Conservation (phyloP, 2,329 filamentous ascomycete genomes). For the Calonectria naviculata region DNA sequence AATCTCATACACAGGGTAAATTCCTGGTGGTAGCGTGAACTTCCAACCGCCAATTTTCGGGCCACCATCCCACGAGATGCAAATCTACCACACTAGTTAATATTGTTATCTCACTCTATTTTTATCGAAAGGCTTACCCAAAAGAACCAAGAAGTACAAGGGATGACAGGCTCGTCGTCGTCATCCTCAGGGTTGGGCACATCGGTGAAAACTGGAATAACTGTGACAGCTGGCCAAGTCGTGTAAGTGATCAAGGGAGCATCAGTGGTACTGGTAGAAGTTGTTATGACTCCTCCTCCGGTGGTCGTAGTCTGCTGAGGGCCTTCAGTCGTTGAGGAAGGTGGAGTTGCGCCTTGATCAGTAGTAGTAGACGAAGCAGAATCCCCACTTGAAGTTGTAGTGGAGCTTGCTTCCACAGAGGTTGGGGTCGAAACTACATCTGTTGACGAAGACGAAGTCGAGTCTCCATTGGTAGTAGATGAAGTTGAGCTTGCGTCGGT, state of each 20-base stretch:
- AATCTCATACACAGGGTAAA: slow-evolving; percentile 9
- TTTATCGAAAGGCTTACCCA: slow-evolving; percentile 11
- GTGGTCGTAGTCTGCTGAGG: neutral
- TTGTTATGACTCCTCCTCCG: neutral
- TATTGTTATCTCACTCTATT: neutral
- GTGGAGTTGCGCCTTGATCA: neutral
- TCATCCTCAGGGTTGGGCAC: neutral
- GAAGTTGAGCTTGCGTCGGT: too few relatives aligned
- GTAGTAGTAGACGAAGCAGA: neutral
- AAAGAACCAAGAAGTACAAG: slow-evolving; percentile 22
- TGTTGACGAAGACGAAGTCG: neutral
- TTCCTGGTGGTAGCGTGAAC: slow-evolving; percentile 13
- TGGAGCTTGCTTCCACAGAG: neutral
- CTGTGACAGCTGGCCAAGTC: slow-evolving; percentile 15
- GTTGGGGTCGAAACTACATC: neutral
- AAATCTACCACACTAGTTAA: slow-evolving; percentile 13
- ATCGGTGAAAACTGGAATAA: slow-evolving; percentile 12
- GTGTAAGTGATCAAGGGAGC: slow-evolving; percentile 17
- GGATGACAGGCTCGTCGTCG: slow-evolving; percentile 8
- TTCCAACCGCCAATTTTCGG: slow-evolving; percentile 19
- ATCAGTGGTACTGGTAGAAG: neutral
- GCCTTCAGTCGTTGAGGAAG: neutral
- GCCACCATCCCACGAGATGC: slow-evolving; percentile 8
- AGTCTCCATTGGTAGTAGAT: neutral
- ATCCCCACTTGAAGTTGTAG: neutral